Conservation (phyloP, 1,284 basidiomycete species). For the Taiwanofungus camphoratus region DNA sequence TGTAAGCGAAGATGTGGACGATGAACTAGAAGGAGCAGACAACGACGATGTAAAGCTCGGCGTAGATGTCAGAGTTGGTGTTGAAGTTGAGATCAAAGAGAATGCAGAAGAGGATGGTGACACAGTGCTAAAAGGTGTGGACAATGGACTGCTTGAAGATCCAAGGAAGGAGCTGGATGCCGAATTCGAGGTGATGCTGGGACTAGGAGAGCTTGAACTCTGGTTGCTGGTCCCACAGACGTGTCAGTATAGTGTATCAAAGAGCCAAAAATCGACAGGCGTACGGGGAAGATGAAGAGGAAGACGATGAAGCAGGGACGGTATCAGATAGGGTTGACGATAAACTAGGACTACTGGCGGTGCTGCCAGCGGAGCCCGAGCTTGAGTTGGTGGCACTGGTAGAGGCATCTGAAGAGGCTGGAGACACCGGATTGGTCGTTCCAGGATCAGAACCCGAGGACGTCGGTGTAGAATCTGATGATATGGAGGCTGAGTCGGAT, state of each 20-base stretch:
- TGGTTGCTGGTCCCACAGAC: too few relatives aligned
- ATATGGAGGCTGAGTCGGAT: too few relatives aligned
- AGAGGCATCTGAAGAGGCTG: neutral
- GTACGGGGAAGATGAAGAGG: neutral
- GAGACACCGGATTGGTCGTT: neutral
- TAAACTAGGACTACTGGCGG: too few relatives aligned
- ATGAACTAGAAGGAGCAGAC: slow-evolving; percentile 10
- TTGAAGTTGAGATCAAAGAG: slow-evolving; percentile 11
- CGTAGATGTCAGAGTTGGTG: slow-evolving; percentile 11
- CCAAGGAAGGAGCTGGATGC: too few relatives aligned
- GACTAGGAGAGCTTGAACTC: too few relatives aligned
- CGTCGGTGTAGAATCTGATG: too few relatives aligned
- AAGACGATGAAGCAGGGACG: neutral
- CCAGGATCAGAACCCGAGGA: too few relatives aligned
- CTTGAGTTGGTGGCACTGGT: neutral
- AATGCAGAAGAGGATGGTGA: slow-evolving; percentile 10
- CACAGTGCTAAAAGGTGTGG: too few relatives aligned
- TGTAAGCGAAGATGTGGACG: slow-evolving; percentile 9
- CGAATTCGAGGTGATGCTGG: too few relatives aligned
- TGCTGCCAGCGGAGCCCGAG: neutral
- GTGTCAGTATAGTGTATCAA: too few relatives aligned
- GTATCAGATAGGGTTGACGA: neutral
- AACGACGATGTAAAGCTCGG: slow-evolving; percentile 8
- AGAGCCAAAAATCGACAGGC: too few relatives aligned
- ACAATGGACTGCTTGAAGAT: too few relatives aligned